A percentile compares a stretch with the other conserved stretches of the same genome.
These are phyloP conservation scores for Akanthomyces muscarius DNA, from an alignment of 2,329 filamentous ascomycete species.

Conservation along the genomic window DNA sequence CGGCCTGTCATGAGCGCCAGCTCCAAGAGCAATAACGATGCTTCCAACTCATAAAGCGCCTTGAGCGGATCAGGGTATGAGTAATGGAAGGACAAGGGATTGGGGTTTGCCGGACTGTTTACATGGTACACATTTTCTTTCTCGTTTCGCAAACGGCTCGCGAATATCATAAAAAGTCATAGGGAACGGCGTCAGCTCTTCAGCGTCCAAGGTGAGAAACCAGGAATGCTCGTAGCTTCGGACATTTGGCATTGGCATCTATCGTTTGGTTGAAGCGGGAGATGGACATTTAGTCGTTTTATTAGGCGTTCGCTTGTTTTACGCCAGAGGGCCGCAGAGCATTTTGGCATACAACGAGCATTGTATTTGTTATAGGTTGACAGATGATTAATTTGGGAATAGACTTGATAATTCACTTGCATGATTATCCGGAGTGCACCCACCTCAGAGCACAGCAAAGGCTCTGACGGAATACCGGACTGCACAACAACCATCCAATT, in stretches of 20 bases:
- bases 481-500: neutral
- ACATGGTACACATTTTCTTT: neutral
- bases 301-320: slow-evolving; percentile 9
- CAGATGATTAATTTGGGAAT: slow-evolving; percentile 9
- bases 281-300: slow-evolving; percentile 2
- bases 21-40: slow-evolving; percentile 18
- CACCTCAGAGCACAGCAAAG: too few relatives aligned
- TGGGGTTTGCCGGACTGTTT: neutral
- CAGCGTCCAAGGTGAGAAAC: slow-evolving; percentile 8
- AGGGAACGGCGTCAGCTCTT: slow-evolving; percentile 15
- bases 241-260: slow-evolving; percentile 12
- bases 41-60: slow-evolving; percentile 14
- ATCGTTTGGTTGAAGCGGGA: slow-evolving; percentile 7
- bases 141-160: neutral
- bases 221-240: slow-evolving; percentile 3
- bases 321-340: neutral
- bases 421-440: too few relatives aligned
- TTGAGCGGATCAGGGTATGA: neutral
- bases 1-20: slow-evolving; percentile 17
- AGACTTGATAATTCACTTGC: slow-evolving; percentile 2
- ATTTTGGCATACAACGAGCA: slow-evolving; percentile 4
- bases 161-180: slow-evolving; percentile 12
- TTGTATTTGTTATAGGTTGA: slow-evolving; percentile 12
- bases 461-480: too few relatives aligned
- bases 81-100: neutral